These are phyloP conservation scores for Clavariopsis aquatica DNA, from an alignment of 495 filamentous ascomycete genomes.

Conservation along the genomic window DNA sequence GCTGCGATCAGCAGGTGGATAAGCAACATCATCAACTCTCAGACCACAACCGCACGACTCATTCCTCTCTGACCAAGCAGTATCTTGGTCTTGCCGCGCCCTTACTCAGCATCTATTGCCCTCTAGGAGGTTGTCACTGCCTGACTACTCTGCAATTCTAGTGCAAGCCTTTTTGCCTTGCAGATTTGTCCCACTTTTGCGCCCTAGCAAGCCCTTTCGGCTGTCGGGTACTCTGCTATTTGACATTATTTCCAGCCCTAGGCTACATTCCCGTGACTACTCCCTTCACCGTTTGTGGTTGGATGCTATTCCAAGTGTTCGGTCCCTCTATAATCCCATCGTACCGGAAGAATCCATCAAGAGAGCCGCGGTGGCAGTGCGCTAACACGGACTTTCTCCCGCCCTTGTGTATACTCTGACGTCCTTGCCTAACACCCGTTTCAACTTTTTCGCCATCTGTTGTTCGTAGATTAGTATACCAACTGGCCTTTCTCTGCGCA, in stretches of 20 bases:
- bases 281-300: conserved; percentile 8
- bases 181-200: not conserved
- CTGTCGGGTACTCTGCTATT: not conserved
- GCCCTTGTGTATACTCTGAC: conserved; percentile 14
- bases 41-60: not conserved
- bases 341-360: not conserved
- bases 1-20: not conserved
- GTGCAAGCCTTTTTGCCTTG: not conserved
- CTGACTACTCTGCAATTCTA: not conserved
- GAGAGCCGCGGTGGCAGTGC: conserved; percentile 17
- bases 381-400: conserved; percentile 7
- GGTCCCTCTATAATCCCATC: not conserved
- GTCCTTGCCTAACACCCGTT: not conserved
- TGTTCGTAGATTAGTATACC: not conserved
- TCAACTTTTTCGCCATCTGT: not conserved
- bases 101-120: not conserved
- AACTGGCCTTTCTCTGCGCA: not conserved
- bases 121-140: not conserved
- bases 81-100: not conserved
- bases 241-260: conserved; percentile 5
- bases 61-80: not conserved
- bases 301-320: not conserved
- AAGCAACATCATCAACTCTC: conserved; percentile 11
- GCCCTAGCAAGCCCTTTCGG: not conserved
- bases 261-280: conserved; percentile 13